Base-by-base conservation (phyloP, 2,329 filamentous ascomycete genomes). In the Scolecobasidium constrictum region DNA sequence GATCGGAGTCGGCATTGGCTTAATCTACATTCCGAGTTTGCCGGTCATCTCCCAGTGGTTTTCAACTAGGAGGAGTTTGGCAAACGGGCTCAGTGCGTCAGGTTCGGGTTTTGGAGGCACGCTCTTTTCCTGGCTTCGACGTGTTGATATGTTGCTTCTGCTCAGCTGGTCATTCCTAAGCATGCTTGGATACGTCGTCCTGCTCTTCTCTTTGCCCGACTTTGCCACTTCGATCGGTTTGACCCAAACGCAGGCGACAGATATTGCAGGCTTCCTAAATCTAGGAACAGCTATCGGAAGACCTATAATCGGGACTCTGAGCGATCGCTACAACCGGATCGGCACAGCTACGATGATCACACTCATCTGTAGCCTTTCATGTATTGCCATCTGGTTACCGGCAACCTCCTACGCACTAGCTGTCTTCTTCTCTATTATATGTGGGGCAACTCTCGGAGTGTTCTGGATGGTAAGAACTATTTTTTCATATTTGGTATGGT, bases 181-280 rank as follows among this genome's bases (percentile, higher is more conserved):
- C 42, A 62, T 72, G 53, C 50, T 72, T 2, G 68, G 68, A 2
- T 72, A 72, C 44, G 64, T 71, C 43, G 56, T 60, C 2, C 47
- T 71, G n/a, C 51, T 72, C 2, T 70, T 62, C 49, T 67, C 61
- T 7, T 47, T 73, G n/a, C 61, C 67, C 0, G 64, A 67, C 44
- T 73, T 67, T 48, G 67, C 64, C 2, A 48, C 58, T 7, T 65
- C 58, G 7, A 61, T 70, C 13, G 66, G 66, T 0, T 49, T 72
- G 1, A 53, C 52, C 16, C 50, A 56, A 21, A 46, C 48, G 1
- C 58, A 69, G 45, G 65, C 66, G 3, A 59, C 63, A 2, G 52
- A 56, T 16, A 45, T 69, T 7, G 64, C 61, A 16, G 68, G 60
- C 0, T 46, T 71, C 5, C 48, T 73, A 22, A 72, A 72, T 46